phyloP scores from a whole-genome alignment of 495 filamentous ascomycete species.

The Podospora tetraspora region DNA sequence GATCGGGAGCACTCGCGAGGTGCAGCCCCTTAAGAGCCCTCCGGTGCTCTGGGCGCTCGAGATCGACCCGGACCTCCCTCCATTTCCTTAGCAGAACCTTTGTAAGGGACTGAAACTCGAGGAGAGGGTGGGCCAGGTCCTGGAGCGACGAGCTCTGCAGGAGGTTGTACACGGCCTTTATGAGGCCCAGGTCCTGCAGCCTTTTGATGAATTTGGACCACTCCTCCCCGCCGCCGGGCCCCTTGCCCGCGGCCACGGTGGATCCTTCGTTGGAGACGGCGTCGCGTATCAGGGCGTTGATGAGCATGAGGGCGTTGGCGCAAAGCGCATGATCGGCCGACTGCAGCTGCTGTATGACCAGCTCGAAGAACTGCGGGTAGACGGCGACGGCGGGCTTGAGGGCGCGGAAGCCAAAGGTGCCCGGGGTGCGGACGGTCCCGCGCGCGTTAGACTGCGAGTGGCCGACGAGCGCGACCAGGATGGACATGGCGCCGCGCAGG shows the following conservation, averaged over 20 bases:
- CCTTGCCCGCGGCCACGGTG: slow-evolving; percentile 32
- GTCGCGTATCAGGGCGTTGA: slow-evolving; percentile 93
- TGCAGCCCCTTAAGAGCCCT: slow-evolving; percentile 79
- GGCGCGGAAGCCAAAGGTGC: slow-evolving; percentile 76
- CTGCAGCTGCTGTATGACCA: slow-evolving; percentile 81
- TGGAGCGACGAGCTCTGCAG: slow-evolving; percentile 94
- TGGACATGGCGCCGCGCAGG: slow-evolving; percentile 91
- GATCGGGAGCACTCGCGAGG: slow-evolving; percentile 70
- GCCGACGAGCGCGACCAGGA: slow-evolving; percentile 86
- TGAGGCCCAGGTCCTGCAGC: slow-evolving; percentile 88
- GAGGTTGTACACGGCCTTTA: slow-evolving; percentile 80
- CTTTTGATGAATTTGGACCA: slow-evolving; percentile 95
- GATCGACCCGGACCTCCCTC: slow-evolving; percentile 76
- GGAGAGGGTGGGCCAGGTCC: slow-evolving; percentile 83
- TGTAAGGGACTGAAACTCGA: slow-evolving; percentile 90
- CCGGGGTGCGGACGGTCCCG: slow-evolving; percentile 39
- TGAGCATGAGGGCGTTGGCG: slow-evolving; percentile 88
- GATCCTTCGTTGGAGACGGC: slow-evolving; percentile 69
- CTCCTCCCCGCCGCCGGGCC: slow-evolving; percentile 52
- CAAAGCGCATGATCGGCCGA: slow-evolving; percentile 95
- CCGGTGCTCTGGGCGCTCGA: slow-evolving; percentile 84
- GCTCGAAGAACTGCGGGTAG: slow-evolving; percentile 90
- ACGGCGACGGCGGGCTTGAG: slow-evolving; percentile 86
- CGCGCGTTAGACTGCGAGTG: slow-evolving; percentile 58
- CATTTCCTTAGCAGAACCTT: slow-evolving; percentile 89